Evolutionary conservation across 208 protist genomes (phyloP).

Genomic region (Herpetomonas muscarum): DNA sequence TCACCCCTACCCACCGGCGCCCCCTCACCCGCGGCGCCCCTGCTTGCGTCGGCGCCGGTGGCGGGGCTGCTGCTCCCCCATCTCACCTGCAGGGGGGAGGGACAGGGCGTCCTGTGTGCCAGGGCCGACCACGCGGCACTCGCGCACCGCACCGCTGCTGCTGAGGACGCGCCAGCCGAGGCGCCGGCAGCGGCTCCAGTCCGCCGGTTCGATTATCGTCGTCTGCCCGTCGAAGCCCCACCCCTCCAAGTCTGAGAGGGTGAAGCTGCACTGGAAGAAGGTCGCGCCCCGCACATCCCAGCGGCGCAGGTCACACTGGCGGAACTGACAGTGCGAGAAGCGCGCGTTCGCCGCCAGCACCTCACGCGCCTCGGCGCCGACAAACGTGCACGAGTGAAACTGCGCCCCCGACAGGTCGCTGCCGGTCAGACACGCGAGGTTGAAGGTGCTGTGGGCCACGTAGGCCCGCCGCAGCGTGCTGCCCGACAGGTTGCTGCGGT

Average conservation of each 20-base stretch:
- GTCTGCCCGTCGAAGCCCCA: slow-evolving; percentile 78
- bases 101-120: slow-evolving; percentile 8
- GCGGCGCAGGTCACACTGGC: slow-evolving; percentile 38
- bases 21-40: too few relatives aligned
- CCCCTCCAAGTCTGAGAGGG: slow-evolving; percentile 51
- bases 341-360: slow-evolving; percentile 32
- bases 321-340: slow-evolving; percentile 78
- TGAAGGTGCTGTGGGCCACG: slow-evolving; percentile 60
- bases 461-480: slow-evolving; percentile 27
- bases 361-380: slow-evolving; percentile 29
- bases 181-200: slow-evolving; percentile 60
- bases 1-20: too few relatives aligned
- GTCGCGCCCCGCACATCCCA: slow-evolving; percentile 73
- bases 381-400: slow-evolving; percentile 77
- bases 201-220: slow-evolving; percentile 48
- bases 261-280: slow-evolving; percentile 76
- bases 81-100: slow-evolving; percentile 18
- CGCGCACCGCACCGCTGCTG: slow-evolving; percentile 15
- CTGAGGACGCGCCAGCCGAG: slow-evolving; percentile 46
- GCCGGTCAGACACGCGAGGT: slow-evolving; percentile 33
- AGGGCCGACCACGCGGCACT: slow-evolving; percentile 35
- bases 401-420: slow-evolving; percentile 41
- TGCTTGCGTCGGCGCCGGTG: too few relatives aligned
- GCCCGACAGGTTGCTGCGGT: slow-evolving; percentile 49
- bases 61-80: too few relatives aligned